Evolutionary conservation across 192 early-diverging fungal genomes (phyloP), one percentile per base, ranked within the genome.

Genomic region (Dissophora ornata): DNA sequence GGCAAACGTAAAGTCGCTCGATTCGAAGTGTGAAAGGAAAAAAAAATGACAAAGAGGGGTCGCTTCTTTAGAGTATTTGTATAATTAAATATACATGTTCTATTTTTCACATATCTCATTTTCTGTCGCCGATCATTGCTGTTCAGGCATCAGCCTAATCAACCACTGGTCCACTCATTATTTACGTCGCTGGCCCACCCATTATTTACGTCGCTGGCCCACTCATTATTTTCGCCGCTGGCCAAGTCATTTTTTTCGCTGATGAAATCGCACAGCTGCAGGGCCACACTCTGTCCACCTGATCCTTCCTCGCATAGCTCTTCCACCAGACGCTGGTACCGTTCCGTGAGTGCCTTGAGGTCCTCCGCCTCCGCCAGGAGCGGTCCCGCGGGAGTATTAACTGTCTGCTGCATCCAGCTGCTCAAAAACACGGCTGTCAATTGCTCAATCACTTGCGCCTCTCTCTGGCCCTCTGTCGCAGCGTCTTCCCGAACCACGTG

Each of bases 271-370:
- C 51, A 46, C 36, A 77, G 33, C 45, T 49, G 25, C 19, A 77
- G n/a, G 2, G 64, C 73, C 13, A 67, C 5, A 22, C 73, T 62
- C 59, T 77, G 73, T 25, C 73, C 73, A 19, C 73, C 73, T n/a
- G 73, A 77, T 19, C 59, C 73, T 19, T 67, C 59, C 56, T 67
- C 44, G 10, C 64, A 67, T 25, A 77, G 30, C 47, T 56, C 47
- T 25, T 77, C 73, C 4, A 67, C 53, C 34, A 77, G 16, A 2
- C 50, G 58, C 2, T 40, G 15, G 41, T 67, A 77, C 6, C 65
- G 42, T 12, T 6, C 32, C 38, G 56, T 46, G 4, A 77, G 53
- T 3, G 32, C 47, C 21, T 46, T 24, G 7, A 62, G 47, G 12
- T 55, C 73, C 29, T 67, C 73, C 4, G 22, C 10, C 44, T 67